phyloP scores from a whole-genome alignment of 225 moss, liverwort and hornwort species.

The Anthoceros angustus region DNA sequence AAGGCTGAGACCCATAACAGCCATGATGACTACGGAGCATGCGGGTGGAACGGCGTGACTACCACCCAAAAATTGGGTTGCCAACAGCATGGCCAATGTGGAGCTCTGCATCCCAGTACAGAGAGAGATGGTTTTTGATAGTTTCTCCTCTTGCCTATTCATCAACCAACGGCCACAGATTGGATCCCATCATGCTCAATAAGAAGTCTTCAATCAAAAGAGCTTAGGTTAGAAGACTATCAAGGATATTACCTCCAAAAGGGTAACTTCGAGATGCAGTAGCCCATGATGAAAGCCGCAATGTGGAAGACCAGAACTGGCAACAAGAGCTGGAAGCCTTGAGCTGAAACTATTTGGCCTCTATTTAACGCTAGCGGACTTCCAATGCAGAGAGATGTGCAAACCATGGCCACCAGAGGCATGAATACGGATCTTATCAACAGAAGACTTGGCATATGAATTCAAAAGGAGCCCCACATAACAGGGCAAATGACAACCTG shows the following conservation, averaged over 20 bases:
- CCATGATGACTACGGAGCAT: conserved; percentile 97
- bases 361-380: conserved; percentile 86
- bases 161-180: not conserved
- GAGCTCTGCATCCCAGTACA: conserved; percentile 99
- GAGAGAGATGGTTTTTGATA: conserved; percentile 64
- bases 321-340: conserved; percentile 64
- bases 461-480: conserved; percentile 71
- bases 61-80: conserved; percentile 85
- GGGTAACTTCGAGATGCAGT: conserved; percentile 62
- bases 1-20: conserved; percentile 75
- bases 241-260: conserved; percentile 35
- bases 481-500: conserved; percentile 96
- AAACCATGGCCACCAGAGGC: conserved; percentile 87
- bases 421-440: conserved; percentile 69
- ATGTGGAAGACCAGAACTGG: conserved; percentile 73
- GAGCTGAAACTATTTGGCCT: conserved; percentile 41
- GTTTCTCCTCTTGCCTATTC: conserved; percentile 62
- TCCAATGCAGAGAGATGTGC: conserved; percentile 91
- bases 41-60: conserved; percentile 95
- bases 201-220: not conserved
- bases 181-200: not conserved
- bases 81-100: conserved; percentile 91
- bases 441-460: conserved; percentile 61
- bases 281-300: conserved; percentile 61
- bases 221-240: not conserved